phyloP scores from a whole-genome alignment of 257 asterid genomes.

The Solanum lycopersicoides region DNA sequence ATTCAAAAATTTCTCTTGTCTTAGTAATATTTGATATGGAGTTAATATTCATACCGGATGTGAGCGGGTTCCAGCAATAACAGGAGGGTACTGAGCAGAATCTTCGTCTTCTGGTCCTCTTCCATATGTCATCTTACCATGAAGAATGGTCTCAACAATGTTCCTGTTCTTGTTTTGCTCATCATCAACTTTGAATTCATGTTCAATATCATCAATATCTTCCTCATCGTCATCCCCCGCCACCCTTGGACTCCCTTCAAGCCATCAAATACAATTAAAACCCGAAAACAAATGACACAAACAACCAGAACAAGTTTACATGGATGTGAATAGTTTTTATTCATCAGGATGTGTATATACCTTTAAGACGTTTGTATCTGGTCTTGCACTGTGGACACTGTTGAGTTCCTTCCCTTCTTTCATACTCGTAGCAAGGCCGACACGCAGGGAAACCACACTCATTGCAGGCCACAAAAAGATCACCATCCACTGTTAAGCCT shows the following conservation, averaged over 20 bases:
- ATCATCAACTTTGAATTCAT: slow-evolving; percentile 76
- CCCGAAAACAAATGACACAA: not conserved
- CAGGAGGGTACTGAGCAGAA: slow-evolving; percentile 60
- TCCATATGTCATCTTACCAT: slow-evolving; percentile 96
- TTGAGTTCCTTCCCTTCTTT: slow-evolving; percentile 91
- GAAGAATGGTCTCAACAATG: slow-evolving; percentile 81
- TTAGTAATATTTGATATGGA: not conserved
- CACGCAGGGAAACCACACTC: slow-evolving; percentile 97
- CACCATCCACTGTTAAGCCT: slow-evolving; percentile 88
- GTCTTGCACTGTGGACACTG: slow-evolving; percentile 94
- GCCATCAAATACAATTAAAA: not conserved
- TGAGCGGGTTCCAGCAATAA: slow-evolving; percentile 72
- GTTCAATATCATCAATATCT: slow-evolving; percentile 87
- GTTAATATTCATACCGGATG: slow-evolving; percentile 36
- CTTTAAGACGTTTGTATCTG: slow-evolving; percentile 87
- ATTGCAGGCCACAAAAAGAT: slow-evolving; percentile 85
- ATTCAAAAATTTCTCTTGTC: not conserved
- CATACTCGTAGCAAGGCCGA: slow-evolving; percentile 92
- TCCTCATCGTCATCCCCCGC: slow-evolving; percentile 98
- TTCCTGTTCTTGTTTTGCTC: slow-evolving; percentile 53
- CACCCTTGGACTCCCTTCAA: slow-evolving; percentile 86
- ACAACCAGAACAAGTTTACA: not conserved
- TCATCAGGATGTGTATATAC: slow-evolving; percentile 10
- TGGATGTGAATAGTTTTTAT: not conserved
- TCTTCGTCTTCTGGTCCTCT: slow-evolving; percentile 90